These are phyloP conservation scores for Fusarium fujikuroi DNA, from an alignment of 2,329 filamentous ascomycete species.

Conservation along the genomic window DNA sequence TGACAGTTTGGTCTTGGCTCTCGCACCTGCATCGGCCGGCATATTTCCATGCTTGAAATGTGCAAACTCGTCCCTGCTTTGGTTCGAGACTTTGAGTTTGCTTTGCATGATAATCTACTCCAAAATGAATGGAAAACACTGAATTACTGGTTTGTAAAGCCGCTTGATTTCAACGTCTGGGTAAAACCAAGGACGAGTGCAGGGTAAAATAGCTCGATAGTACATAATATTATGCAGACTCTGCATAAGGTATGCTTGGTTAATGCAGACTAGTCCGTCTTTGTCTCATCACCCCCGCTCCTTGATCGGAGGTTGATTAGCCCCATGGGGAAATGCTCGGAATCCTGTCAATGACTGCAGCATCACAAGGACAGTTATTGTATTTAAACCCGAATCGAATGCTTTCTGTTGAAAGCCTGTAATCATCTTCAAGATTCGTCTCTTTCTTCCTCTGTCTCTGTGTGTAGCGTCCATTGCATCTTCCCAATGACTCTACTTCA, in stretches of 20 bases:
- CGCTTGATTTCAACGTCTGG: background rate
- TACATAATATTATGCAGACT: too few species aligned
- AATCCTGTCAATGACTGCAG: background rate
- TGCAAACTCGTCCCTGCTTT: background rate
- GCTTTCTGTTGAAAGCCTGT: background rate
- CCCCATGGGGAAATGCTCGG: constrained; percentile 37
- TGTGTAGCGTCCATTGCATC: background rate
- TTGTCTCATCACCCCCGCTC: background rate
- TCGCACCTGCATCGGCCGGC: accelerated
- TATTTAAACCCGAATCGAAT: constrained; percentile 1
- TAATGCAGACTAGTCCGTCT: background rate
- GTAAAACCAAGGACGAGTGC: background rate
- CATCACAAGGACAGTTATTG: background rate
- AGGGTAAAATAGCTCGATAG: background rate
- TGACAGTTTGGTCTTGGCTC: accelerated
- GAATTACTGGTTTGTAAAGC: background rate
- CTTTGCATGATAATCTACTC: background rate
- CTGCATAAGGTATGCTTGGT: background rate
- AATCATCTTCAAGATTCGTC: background rate
- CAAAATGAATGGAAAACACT: background rate
- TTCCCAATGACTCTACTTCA: constrained; percentile 12
- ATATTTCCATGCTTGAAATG: background rate
- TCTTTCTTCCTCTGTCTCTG: background rate
- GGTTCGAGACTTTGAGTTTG: background rate
- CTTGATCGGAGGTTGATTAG: constrained; percentile 3